A percentile compares a stretch with the other conserved stretches of the same genome.
Conservation (phyloP, 164 flowering plant genomes). For the Macadamia integrifolia region DNA sequence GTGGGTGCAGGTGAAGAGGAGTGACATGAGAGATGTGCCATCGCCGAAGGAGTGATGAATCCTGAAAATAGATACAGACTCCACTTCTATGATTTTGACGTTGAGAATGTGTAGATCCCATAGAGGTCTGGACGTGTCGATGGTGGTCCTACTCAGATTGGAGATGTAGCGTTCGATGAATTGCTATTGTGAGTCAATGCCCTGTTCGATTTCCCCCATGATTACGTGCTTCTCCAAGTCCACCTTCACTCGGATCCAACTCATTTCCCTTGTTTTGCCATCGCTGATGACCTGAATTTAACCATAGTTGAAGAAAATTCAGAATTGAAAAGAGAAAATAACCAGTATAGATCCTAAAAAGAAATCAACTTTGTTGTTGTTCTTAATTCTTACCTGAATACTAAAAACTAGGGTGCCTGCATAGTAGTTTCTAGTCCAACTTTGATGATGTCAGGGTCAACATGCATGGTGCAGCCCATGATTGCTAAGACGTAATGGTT, state of each 20-base stretch:
- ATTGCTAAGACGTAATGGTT: too few relatives aligned
- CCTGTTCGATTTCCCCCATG: slow-evolving; percentile 28
- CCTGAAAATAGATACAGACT: slow-evolving; percentile 34
- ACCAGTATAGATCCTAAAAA: too few relatives aligned
- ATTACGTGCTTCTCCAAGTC: slow-evolving; percentile 40
- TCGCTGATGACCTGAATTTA: too few relatives aligned
- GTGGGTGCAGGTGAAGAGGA: slow-evolving; percentile 49
- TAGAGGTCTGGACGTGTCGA: slow-evolving; percentile 48
- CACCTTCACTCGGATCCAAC: slow-evolving; percentile 43
- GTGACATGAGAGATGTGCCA: slow-evolving; percentile 57
- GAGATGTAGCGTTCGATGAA: slow-evolving; percentile 49
- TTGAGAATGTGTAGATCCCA: slow-evolving; percentile 74
- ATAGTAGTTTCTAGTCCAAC: too few relatives aligned
- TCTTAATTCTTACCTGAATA: too few relatives aligned
- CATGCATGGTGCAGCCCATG: too few relatives aligned
- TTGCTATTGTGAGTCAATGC: slow-evolving; percentile 27
- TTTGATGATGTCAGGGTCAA: too few relatives aligned
- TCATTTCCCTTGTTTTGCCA: not conserved
- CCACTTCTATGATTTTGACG: slow-evolving; percentile 39
- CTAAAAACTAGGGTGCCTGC: too few relatives aligned
- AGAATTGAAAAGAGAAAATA: too few relatives aligned
- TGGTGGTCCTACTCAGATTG: slow-evolving; percentile 25
- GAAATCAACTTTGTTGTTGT: too few relatives aligned
- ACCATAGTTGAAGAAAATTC: too few relatives aligned
- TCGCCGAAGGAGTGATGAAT: slow-evolving; percentile 78